Percentiles rank a stretch among this genome's conserved stretches.
Conservation (phyloP, 768 basidiomycete species). For the Lactarius deliciosus region DNA sequence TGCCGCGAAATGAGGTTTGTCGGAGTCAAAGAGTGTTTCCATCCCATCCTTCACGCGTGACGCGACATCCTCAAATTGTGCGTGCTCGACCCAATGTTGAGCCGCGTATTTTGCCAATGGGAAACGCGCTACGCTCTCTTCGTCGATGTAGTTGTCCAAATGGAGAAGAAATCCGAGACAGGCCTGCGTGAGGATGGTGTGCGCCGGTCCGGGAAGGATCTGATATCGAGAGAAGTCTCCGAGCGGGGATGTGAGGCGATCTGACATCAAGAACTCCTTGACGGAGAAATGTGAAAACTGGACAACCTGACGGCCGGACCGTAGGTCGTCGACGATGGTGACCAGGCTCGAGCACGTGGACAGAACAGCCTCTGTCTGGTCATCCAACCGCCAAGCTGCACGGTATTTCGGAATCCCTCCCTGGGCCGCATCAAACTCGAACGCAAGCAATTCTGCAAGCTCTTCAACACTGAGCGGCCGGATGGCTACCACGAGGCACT, state of each 20-base stretch:
- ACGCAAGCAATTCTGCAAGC: neutral
- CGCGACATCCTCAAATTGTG: neutral
- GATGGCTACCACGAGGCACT: neutral
- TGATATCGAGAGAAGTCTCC: neutral
- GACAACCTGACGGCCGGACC: neutral
- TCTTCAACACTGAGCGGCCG: neutral
- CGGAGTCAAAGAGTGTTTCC: neutral
- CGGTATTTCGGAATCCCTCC: no score
- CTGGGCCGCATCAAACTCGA: no score
- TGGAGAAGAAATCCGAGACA: neutral
- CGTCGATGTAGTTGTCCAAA: neutral
- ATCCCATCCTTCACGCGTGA: neutral
- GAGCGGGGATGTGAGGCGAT: neutral
- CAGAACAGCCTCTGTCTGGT: no score
- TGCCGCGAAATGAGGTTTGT: neutral
- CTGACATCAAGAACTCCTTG: neutral
- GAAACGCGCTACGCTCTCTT: neutral
- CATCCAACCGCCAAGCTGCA: no score
- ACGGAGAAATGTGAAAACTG: conserved; percentile 1
- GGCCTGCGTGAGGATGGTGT: neutral
- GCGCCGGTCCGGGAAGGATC: neutral
- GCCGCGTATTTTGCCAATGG: neutral
- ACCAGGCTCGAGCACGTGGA: no score
- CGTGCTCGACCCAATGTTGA: neutral
- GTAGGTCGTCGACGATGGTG: neutral